These are phyloP conservation scores for Batkoa obscura DNA, from an alignment of 371 early-diverging fungal species.

Conservation along the genomic window DNA sequence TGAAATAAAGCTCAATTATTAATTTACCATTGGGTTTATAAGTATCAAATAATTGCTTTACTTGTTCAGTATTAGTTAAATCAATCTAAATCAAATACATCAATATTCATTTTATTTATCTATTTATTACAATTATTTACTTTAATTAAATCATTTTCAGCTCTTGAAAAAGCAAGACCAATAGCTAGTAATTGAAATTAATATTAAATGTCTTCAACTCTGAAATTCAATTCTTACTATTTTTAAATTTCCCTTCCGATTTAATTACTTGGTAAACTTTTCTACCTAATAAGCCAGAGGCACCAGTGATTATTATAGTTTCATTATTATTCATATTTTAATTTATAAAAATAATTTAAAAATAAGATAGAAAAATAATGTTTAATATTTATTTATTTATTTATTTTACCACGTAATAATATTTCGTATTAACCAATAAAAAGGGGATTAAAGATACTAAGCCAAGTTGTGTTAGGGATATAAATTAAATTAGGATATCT, in stretches of 20 bases:
- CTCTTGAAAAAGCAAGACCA: constrained; percentile 48
- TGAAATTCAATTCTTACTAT: too few species aligned
- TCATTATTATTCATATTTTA: too few species aligned
- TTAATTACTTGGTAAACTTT: constrained; percentile 34
- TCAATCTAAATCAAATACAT: constrained; percentile 37
- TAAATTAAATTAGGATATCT: too few species aligned
- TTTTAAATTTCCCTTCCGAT: constrained; percentile 21
- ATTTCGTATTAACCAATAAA: too few species aligned
- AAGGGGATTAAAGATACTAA: too few species aligned
- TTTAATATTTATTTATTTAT: too few species aligned
- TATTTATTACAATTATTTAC: constrained; percentile 12
- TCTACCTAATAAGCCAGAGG: constrained; percentile 68
- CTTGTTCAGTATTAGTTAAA: constrained; percentile 31
- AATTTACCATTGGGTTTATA: constrained; percentile 41
- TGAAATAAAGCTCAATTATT: too few species aligned
- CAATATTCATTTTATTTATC: background rate
- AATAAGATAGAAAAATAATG: too few species aligned
- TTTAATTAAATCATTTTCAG: constrained; percentile 29
- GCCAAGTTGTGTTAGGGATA: too few species aligned
- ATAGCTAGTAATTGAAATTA: constrained; percentile 34
- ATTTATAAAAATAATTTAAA: too few species aligned
- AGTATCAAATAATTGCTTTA: constrained; percentile 26
- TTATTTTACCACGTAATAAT: too few species aligned
- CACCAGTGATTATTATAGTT: constrained; percentile 70
- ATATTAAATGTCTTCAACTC: background rate